Evolutionary conservation across 495 filamentous ascomycete genomes (phyloP).

Genomic region (Daldinia bambusicola): DNA sequence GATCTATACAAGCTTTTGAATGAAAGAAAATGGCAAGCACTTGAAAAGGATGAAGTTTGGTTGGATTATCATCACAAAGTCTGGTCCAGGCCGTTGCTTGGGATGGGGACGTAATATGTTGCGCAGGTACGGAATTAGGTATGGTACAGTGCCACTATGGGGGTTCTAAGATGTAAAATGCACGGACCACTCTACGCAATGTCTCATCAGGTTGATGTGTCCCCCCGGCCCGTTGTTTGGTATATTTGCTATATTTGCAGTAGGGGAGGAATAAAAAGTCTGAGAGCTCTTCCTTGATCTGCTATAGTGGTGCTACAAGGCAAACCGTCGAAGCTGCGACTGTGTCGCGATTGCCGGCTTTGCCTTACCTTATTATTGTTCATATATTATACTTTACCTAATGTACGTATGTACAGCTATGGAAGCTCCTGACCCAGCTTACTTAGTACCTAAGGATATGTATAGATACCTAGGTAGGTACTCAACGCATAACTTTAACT

Average conservation of each 20-base stretch:
- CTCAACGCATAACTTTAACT: too few relatives aligned
- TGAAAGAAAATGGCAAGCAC: background rate
- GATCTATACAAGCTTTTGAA: conserved; percentile 16
- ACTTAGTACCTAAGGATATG: too few relatives aligned
- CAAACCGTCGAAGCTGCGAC: conserved; percentile 4
- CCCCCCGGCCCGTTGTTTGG: conserved; percentile 5
- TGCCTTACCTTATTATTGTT: background rate
- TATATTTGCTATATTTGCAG: background rate
- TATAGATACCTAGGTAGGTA: too few relatives aligned
- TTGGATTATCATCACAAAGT: conserved; percentile 11
- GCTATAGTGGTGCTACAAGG: conserved; percentile 13
- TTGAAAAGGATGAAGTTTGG: conserved; percentile 2
- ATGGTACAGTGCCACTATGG: conserved; percentile 11
- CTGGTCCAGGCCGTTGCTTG: conserved; percentile 6
- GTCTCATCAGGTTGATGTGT: background rate
- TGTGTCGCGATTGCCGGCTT: conserved; percentile 12
- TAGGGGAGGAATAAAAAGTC: background rate
- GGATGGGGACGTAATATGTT: conserved; percentile 22
- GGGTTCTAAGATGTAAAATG: conserved; percentile 20
- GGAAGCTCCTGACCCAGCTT: too few relatives aligned
- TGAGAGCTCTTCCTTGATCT: conserved; percentile 6
- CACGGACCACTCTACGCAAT: conserved; percentile 12
- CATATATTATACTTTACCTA: too few relatives aligned
- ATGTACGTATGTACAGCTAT: too few relatives aligned
- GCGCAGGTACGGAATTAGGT: conserved; percentile 29